Base-by-base conservation (phyloP, 106 monocot species). In the Dendrobium nobile region DNA sequence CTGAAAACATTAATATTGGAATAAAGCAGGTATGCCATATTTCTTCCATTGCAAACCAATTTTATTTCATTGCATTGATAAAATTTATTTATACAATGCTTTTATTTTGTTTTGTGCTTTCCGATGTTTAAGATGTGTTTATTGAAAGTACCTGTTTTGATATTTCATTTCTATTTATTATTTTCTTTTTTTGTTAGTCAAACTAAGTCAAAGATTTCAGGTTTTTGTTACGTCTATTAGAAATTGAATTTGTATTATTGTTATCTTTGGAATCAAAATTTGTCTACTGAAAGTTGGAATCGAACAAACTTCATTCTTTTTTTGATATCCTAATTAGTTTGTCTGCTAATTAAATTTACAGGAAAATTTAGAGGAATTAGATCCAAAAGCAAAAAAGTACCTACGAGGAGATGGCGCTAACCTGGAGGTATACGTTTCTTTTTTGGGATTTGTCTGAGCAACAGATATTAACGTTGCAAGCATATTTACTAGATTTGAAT, bases 331-430 rank as follows among this genome's bases (percentile, higher is more conserved):
- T 8, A 2, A 76, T 11, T 13, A 59, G 41, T 75, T 65, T 77
- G 70, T n/a, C 70, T 67, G 4, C 4, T 42, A 22, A 18, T 7
- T n/a, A 16, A 54, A 77, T 78, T 40, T 42, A 77, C 55, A 92
- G 92, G 93, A 86, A 55, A 73, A 72, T n/a, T 72, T 82, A 54
- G 81, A 93, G 55, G 90, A 92, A 74, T 70, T 90, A 78, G 88
- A 92, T 43, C 27, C 74, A 75, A 91, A 87, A 76, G 77, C 85
- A 40, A 84, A 92, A 54, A 97, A 92, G 75, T 97, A 94, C 84
- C 61, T 91, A 10, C 97, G 97, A 4, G 97, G 97, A 54, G 83
- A 89, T 45, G 91, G 77, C 75, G 88, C 89, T 79, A 79, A 88
- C 74, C 73, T 98, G 47, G 91, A 92, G 87, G 97, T 96, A 67